Conservation (phyloP, 495 filamentous ascomycete genomes). For the Talaromyces trachyspermus region DNA sequence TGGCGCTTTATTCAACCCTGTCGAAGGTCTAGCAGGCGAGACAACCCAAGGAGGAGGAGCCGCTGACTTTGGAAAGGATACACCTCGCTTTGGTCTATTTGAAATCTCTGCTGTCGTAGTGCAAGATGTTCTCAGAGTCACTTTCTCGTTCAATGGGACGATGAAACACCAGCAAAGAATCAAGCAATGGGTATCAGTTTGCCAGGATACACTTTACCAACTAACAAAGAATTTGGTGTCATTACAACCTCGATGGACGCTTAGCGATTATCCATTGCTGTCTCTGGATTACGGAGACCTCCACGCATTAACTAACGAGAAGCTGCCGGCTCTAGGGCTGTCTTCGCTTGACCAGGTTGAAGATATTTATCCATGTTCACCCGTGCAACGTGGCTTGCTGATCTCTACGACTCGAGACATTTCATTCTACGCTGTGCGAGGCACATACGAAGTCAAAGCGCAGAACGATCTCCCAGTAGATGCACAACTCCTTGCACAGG, state of each 20-base stretch:
- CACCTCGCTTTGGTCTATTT: slow-evolving; percentile 57
- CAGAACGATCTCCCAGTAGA: slow-evolving; percentile 23
- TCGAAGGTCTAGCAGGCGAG: slow-evolving; percentile 42
- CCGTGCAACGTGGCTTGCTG: slow-evolving; percentile 61
- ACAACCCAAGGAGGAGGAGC: slow-evolving; percentile 36
- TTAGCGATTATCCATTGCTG: slow-evolving; percentile 57
- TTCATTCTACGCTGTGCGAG: slow-evolving; percentile 53
- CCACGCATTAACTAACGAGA: slow-evolving; percentile 34
- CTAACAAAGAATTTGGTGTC: slow-evolving; percentile 43
- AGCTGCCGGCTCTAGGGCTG: slow-evolving; percentile 42
- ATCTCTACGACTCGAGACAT: slow-evolving; percentile 50
- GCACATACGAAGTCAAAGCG: slow-evolving; percentile 50
- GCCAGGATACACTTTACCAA: slow-evolving; percentile 45
- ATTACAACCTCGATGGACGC: slow-evolving; percentile 43
- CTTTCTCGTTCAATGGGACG: slow-evolving; percentile 54
- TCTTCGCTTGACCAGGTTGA: slow-evolving; percentile 38
- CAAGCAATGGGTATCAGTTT: slow-evolving; percentile 50
- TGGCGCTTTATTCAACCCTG: slow-evolving; percentile 53
- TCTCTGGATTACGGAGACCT: slow-evolving; percentile 53
- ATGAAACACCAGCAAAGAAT: slow-evolving; percentile 54
- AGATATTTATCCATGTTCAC: slow-evolving; percentile 59
- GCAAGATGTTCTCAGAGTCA: slow-evolving; percentile 52
- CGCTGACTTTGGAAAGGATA: slow-evolving; percentile 50
- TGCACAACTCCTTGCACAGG: slow-evolving; percentile 26
- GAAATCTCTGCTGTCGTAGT: slow-evolving; percentile 57